Percentiles rank a stretch among this genome's conserved stretches.
These are phyloP conservation scores for Lobosporangium transversale DNA, from an alignment of 192 early-diverging fungal genomes.

Conservation along the genomic window DNA sequence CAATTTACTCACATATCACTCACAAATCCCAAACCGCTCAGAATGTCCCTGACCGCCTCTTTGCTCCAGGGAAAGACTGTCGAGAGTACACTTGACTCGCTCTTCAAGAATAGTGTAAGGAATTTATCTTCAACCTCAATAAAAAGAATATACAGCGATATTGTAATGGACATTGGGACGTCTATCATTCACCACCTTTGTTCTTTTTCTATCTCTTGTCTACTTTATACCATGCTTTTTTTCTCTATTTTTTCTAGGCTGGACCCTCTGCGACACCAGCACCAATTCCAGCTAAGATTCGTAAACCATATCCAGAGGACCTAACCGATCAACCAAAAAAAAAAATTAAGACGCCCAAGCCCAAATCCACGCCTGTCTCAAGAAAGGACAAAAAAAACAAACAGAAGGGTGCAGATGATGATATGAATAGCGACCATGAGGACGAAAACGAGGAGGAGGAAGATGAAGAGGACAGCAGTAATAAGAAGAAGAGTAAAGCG, in stretches of 20 bases:
- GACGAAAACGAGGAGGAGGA: slow-evolving; percentile 25
- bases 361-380: slow-evolving; percentile 28
- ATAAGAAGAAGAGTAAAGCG: slow-evolving; percentile 22
- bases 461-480: slow-evolving; percentile 2
- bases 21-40: too few relatives aligned
- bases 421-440: slow-evolving; percentile 5
- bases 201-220: background rate
- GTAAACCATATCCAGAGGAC: slow-evolving; percentile 44
- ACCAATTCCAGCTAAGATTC: slow-evolving; percentile 35
- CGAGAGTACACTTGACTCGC: slow-evolving; percentile 63
- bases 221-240: background rate
- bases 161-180: slow-evolving; percentile 3
- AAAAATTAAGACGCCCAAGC: slow-evolving; percentile 45
- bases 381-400: slow-evolving; percentile 40
- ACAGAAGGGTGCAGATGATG: background rate
- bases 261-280: slow-evolving; percentile 35
- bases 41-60: slow-evolving; percentile 49
- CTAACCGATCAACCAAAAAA: slow-evolving; percentile 26
- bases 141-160: slow-evolving; percentile 2
- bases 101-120: slow-evolving; percentile 70
- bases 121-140: background rate
- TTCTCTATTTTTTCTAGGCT: slow-evolving; percentile 24
- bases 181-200: background rate
- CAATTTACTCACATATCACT: background rate
- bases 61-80: slow-evolving; percentile 50